Base-by-base conservation (phyloP, 805 yeast genomes). In the Barnettozyma californica region DNA sequence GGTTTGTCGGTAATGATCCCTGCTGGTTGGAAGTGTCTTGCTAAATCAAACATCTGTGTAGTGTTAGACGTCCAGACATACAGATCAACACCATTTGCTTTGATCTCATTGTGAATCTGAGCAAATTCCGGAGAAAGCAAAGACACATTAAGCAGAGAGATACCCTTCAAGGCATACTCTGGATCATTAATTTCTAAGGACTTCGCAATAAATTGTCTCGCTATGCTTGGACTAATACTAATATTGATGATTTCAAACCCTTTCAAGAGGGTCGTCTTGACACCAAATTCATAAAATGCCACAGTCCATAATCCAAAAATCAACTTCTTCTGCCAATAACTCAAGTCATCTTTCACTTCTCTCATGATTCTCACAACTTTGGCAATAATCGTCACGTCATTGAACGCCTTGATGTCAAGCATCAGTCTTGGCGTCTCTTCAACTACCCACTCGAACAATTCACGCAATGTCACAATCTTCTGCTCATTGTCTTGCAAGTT, bases 21-120 rank as follows among this genome's bases (percentile, higher is more conserved):
- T 47, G 68, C 67, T 5, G 71, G 56, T 4, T 63, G 57, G 3
- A 66, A 58, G 0, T 61, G 55, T 13, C 65, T 59, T 5, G 74
- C 71, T 58, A 68, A 60, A 37, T 65, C 55, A 67, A 73, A 70
- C 14, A 62, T 60, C 20, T 59, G 62, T 19, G 61, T 57, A 5
- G 63, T 45, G 48, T 80, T 80, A 16, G 77, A 67, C 1, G 84
- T 80, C 85, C 85, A 80, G 3, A 75, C 56, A 50, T 70, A 77
- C 4, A 74, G 62, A 10, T 67, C 66, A 26, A 73, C 65, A 34
- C 65, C 62, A 19, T 65, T 54, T 13, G 56, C 53, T 23, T 58
- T 51, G 16, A 74, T 53, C 1, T 64, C 66, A n/a, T 70, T 56
- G 44, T 62, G 40, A 2, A 53, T 20, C 0, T 49, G 50, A 49